Conservation (phyloP, 2,329 filamentous ascomycete species). For the Phyllosticta citriasiana region DNA sequence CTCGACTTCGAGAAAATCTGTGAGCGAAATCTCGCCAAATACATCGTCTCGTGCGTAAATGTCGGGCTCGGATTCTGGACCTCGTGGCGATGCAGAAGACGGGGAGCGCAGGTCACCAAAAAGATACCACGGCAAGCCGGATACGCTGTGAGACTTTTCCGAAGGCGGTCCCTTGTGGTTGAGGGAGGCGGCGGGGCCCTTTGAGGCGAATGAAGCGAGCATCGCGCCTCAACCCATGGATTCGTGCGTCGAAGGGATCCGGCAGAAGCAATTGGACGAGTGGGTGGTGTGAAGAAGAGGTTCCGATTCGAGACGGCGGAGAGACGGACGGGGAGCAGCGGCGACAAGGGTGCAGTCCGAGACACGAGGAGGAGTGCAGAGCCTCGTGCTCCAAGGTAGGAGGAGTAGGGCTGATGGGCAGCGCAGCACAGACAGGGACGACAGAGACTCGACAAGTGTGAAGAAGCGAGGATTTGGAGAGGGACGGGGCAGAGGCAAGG, state of each 20-base stretch:
- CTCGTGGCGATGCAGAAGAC: background rate
- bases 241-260: background rate
- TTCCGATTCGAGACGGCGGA: background rate
- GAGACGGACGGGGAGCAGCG: background rate
- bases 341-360: background rate
- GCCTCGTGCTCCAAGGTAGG: background rate
- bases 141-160: conserved; percentile 1
- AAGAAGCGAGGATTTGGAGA: background rate
- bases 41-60: background rate
- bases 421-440: background rate
- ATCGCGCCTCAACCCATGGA: background rate
- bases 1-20: conserved; percentile 7
- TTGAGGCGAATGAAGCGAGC: background rate
- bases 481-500: background rate
- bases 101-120: background rate
- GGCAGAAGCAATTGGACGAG: background rate
- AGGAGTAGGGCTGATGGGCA: background rate
- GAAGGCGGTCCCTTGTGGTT: background rate
- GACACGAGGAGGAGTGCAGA: background rate
- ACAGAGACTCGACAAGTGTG: background rate
- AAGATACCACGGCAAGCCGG: conserved; percentile 1
- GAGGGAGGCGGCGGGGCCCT: background rate
- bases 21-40: conserved; percentile 3
- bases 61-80: conserved; percentile 7
- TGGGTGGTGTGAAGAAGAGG: background rate